These are phyloP conservation scores for Ganoderma sinense DNA, from an alignment of 1,284 basidiomycete genomes.

Conservation along the genomic window DNA sequence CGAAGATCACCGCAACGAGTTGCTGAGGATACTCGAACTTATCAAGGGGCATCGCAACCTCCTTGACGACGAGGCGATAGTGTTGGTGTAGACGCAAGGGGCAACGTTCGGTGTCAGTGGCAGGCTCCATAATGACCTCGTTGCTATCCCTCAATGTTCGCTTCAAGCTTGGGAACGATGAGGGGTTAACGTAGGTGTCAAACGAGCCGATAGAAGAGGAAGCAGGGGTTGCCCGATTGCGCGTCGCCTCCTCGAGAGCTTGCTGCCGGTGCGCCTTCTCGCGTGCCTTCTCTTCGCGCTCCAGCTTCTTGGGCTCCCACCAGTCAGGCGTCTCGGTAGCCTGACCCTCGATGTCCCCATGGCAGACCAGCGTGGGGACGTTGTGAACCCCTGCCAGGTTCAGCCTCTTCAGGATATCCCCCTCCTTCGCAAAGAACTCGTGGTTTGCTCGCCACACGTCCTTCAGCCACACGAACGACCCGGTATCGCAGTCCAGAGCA, in stretches of 20 bases:
- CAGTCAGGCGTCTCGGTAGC: background rate
- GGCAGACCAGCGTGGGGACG: slow-evolving; percentile 3
- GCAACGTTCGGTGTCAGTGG: background rate
- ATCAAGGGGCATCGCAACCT: background rate
- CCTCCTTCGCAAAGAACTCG: background rate
- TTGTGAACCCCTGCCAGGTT: background rate
- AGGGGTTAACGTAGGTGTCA: background rate
- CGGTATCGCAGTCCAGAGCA: background rate
- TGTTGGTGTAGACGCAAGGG: background rate
- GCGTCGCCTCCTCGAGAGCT: too few relatives aligned
- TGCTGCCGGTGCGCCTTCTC: too few relatives aligned
- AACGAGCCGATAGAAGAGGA: background rate
- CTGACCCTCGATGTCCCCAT: slow-evolving; percentile 12
- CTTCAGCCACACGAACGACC: slow-evolving; percentile 12
- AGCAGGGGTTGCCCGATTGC: background rate
- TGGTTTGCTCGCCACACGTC: slow-evolving; percentile 13
- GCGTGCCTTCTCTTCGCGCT: too few relatives aligned
- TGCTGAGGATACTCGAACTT: background rate
- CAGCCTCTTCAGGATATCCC: background rate
- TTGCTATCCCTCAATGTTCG: background rate
- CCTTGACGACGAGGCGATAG: slow-evolving; percentile 9
- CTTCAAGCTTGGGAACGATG: background rate
- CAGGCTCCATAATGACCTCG: background rate
- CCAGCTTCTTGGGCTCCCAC: background rate
- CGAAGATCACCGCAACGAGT: background rate